A percentile compares a stretch with the other conserved stretches of the same genome.
Conservation (phyloP, 768 basidiomycete genomes). For the Lactarius hatsudake region DNA sequence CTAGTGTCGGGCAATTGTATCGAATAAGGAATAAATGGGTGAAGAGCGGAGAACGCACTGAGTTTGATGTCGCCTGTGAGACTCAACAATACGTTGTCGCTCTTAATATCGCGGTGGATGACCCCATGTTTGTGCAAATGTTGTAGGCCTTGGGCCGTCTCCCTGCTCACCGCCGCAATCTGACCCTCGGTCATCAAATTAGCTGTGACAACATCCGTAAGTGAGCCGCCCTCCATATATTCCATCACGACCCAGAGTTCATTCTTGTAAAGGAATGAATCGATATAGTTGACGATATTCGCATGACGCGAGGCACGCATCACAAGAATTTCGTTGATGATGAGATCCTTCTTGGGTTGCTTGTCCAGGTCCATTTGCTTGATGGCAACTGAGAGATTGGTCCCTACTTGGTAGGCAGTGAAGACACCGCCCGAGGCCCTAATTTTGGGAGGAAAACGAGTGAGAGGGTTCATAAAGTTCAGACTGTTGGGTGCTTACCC, state of each 20-base stretch:
- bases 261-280: conserved; percentile 96
- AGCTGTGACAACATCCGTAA: conserved; percentile 94
- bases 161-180: conserved; percentile 93
- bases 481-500: conserved; percentile 55
- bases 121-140: conserved; percentile 96
- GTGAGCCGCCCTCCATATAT: conserved; percentile 95
- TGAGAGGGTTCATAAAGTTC: conserved; percentile 6
- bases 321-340: conserved; percentile 99
- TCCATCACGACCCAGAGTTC: conserved; percentile 99
- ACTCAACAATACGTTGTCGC: conserved; percentile 92
- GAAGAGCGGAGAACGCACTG: conserved; percentile 55
- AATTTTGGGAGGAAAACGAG: neutral
- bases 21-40: neutral
- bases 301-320: conserved; percentile 96
- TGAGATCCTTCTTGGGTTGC: conserved; percentile 98
- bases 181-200: conserved; percentile 98
- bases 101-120: conserved; percentile 99
- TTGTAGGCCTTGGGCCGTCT: conserved; percentile 89
- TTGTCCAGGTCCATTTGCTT: conserved; percentile 99
- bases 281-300: conserved; percentile 99
- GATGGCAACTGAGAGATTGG: conserved; percentile 92
- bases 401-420: conserved; percentile 96
- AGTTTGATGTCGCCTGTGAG: conserved; percentile 96
- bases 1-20: conserved; percentile 39
- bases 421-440: conserved; percentile 98